Conservation (phyloP, 2,329 filamentous ascomycete genomes). For the Microcyclosporella mali region DNA sequence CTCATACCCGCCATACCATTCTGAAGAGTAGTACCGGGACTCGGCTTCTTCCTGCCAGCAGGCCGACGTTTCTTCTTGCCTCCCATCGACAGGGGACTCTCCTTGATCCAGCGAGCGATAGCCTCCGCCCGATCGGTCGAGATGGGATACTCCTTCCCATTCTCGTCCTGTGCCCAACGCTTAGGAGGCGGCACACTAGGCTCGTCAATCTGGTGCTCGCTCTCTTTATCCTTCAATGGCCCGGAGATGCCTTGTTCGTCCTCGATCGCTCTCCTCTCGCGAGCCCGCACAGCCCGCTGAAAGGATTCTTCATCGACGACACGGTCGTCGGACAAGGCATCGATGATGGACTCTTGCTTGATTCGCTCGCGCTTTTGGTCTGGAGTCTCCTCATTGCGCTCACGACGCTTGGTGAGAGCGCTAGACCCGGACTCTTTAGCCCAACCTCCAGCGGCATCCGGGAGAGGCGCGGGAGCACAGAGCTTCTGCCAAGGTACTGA, state of each 20-base stretch:
- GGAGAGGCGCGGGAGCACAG: conserved; percentile 48
- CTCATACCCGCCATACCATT: too few species aligned
- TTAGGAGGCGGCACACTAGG: conserved; percentile 36
- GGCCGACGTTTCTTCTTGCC: conserved; percentile 31
- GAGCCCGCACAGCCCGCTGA: conserved; percentile 55
- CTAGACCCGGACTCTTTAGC: conserved; percentile 23
- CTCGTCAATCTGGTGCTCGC: conserved; percentile 2
- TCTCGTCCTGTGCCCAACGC: conserved; percentile 59
- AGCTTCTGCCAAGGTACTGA: conserved; percentile 62
- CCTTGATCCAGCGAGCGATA: conserved; percentile 62
- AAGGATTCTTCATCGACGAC: conserved; percentile 63
- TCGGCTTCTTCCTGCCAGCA: conserved; percentile 27
- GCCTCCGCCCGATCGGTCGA: conserved; percentile 63
- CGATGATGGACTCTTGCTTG: conserved; percentile 60
- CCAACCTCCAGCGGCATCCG: conserved; percentile 32
- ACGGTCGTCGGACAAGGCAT: conserved; percentile 61
- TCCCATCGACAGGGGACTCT: conserved; percentile 39
- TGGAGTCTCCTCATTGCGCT: conserved; percentile 37
- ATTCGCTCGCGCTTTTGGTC: conserved; percentile 54
- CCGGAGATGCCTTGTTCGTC: conserved; percentile 46
- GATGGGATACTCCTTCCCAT: conserved; percentile 63
- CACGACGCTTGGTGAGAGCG: conserved; percentile 19
- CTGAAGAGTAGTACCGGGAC: conserved; percentile 5
- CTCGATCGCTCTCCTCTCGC: conserved; percentile 51
- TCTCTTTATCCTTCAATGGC: conserved; percentile 27